Evolutionary conservation across 2,329 filamentous ascomycete species (phyloP).

Genomic region (Curvularia verruculosa): DNA sequence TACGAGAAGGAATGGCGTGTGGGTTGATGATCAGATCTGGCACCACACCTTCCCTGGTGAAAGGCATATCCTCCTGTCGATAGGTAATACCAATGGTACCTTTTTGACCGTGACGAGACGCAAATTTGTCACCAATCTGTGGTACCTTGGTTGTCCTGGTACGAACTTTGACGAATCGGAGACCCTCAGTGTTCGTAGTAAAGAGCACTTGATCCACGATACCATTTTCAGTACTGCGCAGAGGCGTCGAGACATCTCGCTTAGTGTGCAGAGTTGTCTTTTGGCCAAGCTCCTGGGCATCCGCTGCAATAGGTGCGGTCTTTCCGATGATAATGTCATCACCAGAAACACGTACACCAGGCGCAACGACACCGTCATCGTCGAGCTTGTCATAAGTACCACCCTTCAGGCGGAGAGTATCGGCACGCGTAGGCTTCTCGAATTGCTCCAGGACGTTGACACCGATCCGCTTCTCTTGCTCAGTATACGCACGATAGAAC

Average conservation of each 20-base stretch:
- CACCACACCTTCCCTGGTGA: conserved; percentile 86
- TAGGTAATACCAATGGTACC: conserved; percentile 99
- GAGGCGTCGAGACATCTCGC: conserved; percentile 91
- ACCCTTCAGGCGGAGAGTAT: conserved; percentile 91
- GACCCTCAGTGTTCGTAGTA: conserved; percentile 91
- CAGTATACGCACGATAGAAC: conserved; percentile 97
- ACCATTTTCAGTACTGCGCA: conserved; percentile 94
- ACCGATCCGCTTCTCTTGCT: conserved; percentile 94
- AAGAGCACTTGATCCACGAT: conserved; percentile 93
- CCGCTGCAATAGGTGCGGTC: conserved; percentile 90
- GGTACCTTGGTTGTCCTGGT: conserved; percentile 97
- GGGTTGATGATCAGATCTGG: conserved; percentile 99
- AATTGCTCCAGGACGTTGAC: conserved; percentile 92
- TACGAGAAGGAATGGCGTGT: conserved; percentile 98
- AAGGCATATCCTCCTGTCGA: conserved; percentile 98
- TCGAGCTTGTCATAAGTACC: conserved; percentile 98
- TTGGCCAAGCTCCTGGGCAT: conserved; percentile 91
- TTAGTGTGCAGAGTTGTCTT: conserved; percentile 89
- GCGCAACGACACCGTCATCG: conserved; percentile 91
- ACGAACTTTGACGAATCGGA: conserved; percentile 96
- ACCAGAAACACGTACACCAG: conserved; percentile 91
- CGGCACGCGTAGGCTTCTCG: conserved; percentile 88
- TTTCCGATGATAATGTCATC: conserved; percentile 99
- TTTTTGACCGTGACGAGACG: conserved; percentile 98
- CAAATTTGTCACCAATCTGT: conserved; percentile 99